phyloP scores from a whole-genome alignment of 2,329 filamentous ascomycete genomes.

The Tolypocladium guangdongense region DNA sequence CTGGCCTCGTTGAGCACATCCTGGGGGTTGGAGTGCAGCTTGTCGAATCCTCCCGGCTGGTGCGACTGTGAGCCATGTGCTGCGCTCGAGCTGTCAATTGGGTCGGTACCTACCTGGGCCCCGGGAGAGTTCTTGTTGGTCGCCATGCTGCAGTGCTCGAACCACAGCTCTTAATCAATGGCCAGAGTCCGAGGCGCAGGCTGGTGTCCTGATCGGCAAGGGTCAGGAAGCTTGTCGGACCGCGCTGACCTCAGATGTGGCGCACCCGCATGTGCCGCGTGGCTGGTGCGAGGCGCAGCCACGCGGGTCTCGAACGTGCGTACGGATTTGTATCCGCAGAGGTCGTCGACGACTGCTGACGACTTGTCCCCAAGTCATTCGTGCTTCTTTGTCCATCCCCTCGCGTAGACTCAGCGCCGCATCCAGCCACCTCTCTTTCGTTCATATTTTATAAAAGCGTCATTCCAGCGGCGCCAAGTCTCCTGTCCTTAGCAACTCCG shows the following conservation, averaged over 20 bases:
- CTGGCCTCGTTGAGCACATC: constrained; percentile 27
- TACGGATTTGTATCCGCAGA: neutral
- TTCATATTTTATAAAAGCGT: neutral
- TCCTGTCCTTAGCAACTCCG: neutral
- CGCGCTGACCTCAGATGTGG: neutral
- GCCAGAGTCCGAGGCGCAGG: neutral
- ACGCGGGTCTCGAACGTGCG: too few relatives aligned
- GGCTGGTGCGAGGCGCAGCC: neutral
- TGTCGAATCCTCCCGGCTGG: constrained; percentile 26
- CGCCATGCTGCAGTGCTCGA: constrained; percentile 18
- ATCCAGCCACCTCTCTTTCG: neutral
- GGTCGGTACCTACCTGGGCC: constrained; percentile 15
- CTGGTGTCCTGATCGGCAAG: neutral
- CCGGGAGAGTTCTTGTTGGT: constrained; percentile 17
- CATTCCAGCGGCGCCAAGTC: neutral
- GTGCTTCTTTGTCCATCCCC: neutral
- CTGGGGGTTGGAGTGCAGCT: constrained; percentile 27
- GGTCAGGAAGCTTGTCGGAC: neutral
- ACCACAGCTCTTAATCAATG: neutral
- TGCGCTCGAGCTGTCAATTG: neutral
- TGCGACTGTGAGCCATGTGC: neutral
- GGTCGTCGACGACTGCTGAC: neutral
- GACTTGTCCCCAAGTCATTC: neutral
- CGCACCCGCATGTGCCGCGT: neutral
- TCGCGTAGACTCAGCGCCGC: neutral